Conservation (phyloP, 2,329 filamentous ascomycete species). For the Venturia oleaginea region DNA sequence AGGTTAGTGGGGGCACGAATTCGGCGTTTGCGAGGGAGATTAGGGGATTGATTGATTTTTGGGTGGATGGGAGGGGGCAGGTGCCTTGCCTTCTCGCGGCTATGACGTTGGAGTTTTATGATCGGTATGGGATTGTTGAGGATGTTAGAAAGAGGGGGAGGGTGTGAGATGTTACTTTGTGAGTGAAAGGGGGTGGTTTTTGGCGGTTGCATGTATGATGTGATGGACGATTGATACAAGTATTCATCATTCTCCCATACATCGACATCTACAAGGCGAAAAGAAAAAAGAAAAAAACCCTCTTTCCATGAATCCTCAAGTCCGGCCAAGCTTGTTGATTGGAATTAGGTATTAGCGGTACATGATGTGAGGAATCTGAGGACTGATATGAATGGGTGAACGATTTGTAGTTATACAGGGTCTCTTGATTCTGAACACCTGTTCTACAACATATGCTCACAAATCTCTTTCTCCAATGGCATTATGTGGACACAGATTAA, state of each 20-base stretch:
- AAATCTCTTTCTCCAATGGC: neutral
- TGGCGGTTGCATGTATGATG: too few species aligned
- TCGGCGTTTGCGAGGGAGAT: conserved; percentile 83
- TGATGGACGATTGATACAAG: too few species aligned
- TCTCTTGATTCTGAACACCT: neutral
- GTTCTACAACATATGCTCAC: neutral
- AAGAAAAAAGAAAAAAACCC: too few species aligned
- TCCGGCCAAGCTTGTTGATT: too few species aligned
- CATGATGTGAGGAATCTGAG: too few species aligned
- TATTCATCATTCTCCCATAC: too few species aligned
- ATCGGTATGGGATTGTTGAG: conserved; percentile 34
- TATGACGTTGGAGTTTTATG: conserved; percentile 86
- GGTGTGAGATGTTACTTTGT: too few species aligned
- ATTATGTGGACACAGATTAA: neutral
- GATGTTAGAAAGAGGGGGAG: neutral
- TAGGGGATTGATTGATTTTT: conserved; percentile 79
- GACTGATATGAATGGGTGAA: too few species aligned
- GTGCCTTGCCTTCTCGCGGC: conserved; percentile 90
- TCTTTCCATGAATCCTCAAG: too few species aligned
- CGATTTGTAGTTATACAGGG: neutral
- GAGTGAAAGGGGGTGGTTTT: neutral
- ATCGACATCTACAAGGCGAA: too few species aligned
- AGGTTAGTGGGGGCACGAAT: conserved; percentile 82
- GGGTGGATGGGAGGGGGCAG: conserved; percentile 88
- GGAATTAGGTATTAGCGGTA: too few species aligned